A percentile compares a stretch with the other conserved stretches of the same genome.
These are phyloP conservation scores for Colletotrichum eleusines DNA, from an alignment of 2,329 filamentous ascomycete species.

Conservation along the genomic window DNA sequence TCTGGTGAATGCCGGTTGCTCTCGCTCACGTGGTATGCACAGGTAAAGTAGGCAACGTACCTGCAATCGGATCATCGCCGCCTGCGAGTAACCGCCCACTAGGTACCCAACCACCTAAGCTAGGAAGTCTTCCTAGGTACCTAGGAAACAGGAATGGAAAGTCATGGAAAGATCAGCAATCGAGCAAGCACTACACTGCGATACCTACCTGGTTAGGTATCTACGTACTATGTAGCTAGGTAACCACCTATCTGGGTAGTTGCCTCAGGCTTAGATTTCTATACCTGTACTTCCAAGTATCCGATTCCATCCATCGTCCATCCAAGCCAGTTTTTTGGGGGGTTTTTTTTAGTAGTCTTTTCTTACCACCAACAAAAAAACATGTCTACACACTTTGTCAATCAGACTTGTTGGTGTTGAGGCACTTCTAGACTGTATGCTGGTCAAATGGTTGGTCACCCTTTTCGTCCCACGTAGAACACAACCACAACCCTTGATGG, in stretches of 20 bases:
- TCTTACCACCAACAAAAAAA: too few relatives aligned
- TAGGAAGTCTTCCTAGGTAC: too few relatives aligned
- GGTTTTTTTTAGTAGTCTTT: too few relatives aligned
- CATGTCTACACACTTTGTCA: slow-evolving; percentile 1
- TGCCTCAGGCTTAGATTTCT: slow-evolving; percentile 3
- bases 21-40: too few relatives aligned
- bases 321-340: slow-evolving; percentile 1
- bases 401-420: slow-evolving; percentile 13
- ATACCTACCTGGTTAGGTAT: too few relatives aligned
- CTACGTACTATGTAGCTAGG: too few relatives aligned
- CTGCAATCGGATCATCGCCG: slow-evolving; percentile 12
- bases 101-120: too few relatives aligned
- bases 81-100: background rate
- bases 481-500: slow-evolving; percentile 15
- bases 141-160: background rate
- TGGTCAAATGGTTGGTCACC: background rate
- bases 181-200: background rate
- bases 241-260: too few relatives aligned
- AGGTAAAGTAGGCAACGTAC: too few relatives aligned
- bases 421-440: too few relatives aligned
- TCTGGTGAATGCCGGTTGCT: slow-evolving; percentile 13
- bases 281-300: background rate
- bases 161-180: background rate
- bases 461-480: slow-evolving; percentile 19
- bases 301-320: background rate